Conservation (phyloP, 225 moss, liverwort and hornwort genomes). For the Marchantia polymorpha region DNA sequence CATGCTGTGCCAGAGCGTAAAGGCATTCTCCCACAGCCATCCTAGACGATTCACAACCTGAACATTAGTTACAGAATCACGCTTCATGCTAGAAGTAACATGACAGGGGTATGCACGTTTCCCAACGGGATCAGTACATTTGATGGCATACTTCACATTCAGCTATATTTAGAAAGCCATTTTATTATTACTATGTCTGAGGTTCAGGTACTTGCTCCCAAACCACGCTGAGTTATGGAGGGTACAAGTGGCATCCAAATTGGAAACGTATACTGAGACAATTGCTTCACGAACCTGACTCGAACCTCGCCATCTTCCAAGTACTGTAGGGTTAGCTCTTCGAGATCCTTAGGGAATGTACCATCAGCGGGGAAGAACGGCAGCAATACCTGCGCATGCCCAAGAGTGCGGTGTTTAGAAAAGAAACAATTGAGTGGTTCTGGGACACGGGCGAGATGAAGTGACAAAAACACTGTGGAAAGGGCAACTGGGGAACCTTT, state of each 20-base stretch:
- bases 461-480: background rate
- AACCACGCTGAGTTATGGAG: no score
- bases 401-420: background rate
- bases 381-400: conserved; percentile 45
- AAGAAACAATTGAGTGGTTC: conserved; percentile 5
- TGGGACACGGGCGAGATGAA: background rate
- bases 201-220: no score
- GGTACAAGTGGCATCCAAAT: background rate
- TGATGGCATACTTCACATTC: background rate
- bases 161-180: no score
- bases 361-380: conserved; percentile 40
- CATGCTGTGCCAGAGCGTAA: conserved; percentile 62
- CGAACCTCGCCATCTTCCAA: conserved; percentile 71
- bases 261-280: background rate
- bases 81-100: background rate
- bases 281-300: conserved; percentile 60
- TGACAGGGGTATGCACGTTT: background rate
- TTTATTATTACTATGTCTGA: no score
- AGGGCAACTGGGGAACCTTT: conserved; percentile 39
- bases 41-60: conserved; percentile 42
- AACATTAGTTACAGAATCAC: background rate
- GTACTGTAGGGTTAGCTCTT: conserved; percentile 50
- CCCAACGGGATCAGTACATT: background rate
- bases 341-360: conserved; percentile 53
- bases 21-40: conserved; percentile 77